Base-by-base conservation (phyloP, 2,329 filamentous ascomycete genomes). In the Phoma sp. region DNA sequence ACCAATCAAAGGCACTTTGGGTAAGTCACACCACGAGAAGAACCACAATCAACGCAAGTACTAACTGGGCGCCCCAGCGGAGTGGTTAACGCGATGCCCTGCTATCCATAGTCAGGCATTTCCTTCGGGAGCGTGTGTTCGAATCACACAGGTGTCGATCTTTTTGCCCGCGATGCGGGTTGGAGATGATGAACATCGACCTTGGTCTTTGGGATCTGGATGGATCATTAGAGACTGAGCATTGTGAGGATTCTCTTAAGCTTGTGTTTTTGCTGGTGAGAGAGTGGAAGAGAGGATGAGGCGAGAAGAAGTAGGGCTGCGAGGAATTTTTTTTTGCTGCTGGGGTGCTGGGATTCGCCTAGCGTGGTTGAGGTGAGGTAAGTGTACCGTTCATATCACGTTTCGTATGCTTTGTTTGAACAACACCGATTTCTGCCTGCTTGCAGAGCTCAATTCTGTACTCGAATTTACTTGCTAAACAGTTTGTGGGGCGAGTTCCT, bases 121-220 rank as follows among this genome's bases (percentile, higher is more conserved):
- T 65, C 62, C 62, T 65, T 65, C 62, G 62, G 62, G 62, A 65
- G 62, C 62, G 62, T 61, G 62, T 61, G 62, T 65, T 65, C 62
- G 62, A 65, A 65, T 65, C 62, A 61, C 62, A 61, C 62, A 65
- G 62, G 62, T 64, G 62, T 65, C 62, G 62, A 43, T 55, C 14
- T 55, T 55, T 55, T 55, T 50, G 45, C 51, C 4, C 1, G 7
- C 27, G 4, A 2, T 9, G 7, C 3, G 10, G 9, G n/a, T 14
- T 22, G 4, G 36, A n/a, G 10, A 23, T 7, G 27, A 2, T 3
- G n/a, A 42, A 27, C n/a, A 14, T 11, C 14, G 18, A 3, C 18
- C 18, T 18, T 18, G 2, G 18, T 18, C 18, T 18, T 18, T 18
- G 18, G 18, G 18, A 18, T 18, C 18, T 18, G 18, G 18, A 18